Evolutionary conservation across 257 asterid species (phyloP).

Genomic region (Orobanche coerulescens): DNA sequence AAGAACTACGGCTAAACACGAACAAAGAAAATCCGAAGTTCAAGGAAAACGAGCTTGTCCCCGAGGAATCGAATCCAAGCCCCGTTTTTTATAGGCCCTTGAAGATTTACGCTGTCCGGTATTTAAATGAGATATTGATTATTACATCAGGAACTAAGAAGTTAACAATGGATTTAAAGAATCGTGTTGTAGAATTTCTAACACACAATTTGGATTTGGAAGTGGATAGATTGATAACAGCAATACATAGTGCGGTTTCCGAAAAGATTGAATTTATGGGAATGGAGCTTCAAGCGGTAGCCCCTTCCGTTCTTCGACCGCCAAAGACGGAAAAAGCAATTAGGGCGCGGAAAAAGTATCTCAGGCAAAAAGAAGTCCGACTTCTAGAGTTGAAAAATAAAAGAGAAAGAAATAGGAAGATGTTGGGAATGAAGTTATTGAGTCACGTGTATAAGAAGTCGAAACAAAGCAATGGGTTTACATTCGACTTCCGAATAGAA

Average conservation of each 20-base stretch:
- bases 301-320: slow-evolving; percentile 69
- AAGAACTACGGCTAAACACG: slow-evolving; percentile 43
- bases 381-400: slow-evolving; percentile 69
- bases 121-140: slow-evolving; percentile 73
- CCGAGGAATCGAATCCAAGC: slow-evolving; percentile 14
- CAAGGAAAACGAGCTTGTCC: slow-evolving; percentile 34
- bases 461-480: slow-evolving; percentile 48
- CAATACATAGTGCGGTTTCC: slow-evolving; percentile 73
- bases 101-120: slow-evolving; percentile 73
- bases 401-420: slow-evolving; percentile 72
- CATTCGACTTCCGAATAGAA: slow-evolving; percentile 50
- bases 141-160: slow-evolving; percentile 70
- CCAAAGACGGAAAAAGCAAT: slow-evolving; percentile 74
- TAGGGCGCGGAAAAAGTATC: slow-evolving; percentile 78
- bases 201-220: slow-evolving; percentile 47
- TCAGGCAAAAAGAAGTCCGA: slow-evolving; percentile 72
- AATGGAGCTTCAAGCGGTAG: slow-evolving; percentile 92
- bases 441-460: slow-evolving; percentile 53
- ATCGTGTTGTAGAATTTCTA: slow-evolving; percentile 35
- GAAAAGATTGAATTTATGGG: slow-evolving; percentile 86
- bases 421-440: slow-evolving; percentile 65
- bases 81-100: slow-evolving; percentile 56
- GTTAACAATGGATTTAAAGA: slow-evolving; percentile 63
- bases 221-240: slow-evolving; percentile 51
- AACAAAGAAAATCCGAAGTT: slow-evolving; percentile 43